Evolutionary conservation across 148 eudicot species (phyloP).

Genomic region (Heliamphora exappendiculata): DNA sequence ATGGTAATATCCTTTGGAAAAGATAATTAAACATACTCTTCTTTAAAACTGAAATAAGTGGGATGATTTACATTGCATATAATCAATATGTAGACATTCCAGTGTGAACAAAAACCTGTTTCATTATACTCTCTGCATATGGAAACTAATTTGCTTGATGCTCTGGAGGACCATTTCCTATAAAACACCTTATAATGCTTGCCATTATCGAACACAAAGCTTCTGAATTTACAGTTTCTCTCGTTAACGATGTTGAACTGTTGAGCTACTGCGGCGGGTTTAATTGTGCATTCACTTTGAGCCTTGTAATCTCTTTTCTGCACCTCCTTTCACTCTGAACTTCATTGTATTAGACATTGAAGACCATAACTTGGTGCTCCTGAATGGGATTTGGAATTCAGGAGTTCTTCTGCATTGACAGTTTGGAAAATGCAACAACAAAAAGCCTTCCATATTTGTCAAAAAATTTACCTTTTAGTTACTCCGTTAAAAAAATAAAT

Average conservation of each 20-base stretch:
- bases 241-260: not conserved
- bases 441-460: no score
- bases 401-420: not conserved
- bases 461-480: no score
- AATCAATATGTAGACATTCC: not conserved
- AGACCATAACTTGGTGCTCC: not conserved
- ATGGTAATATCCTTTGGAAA: not conserved
- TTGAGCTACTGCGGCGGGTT: not conserved
- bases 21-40: not conserved
- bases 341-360: not conserved
- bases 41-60: not conserved
- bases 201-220: no score
- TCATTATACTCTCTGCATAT: not conserved
- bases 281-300: not conserved
- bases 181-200: not conserved
- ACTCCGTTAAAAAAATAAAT: no score
- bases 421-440: no score
- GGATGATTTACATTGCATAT: not conserved
- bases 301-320: not conserved
- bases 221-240: no score
- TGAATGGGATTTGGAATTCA: not conserved
- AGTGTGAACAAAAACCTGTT: not conserved
- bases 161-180: not conserved
- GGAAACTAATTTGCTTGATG: not conserved
- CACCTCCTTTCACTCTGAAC: not conserved